Evolutionary conservation across 345 rosid genomes (phyloP), one percentile per base, ranked within the genome.

Genomic region (Zanthoxylum bungeanum): DNA sequence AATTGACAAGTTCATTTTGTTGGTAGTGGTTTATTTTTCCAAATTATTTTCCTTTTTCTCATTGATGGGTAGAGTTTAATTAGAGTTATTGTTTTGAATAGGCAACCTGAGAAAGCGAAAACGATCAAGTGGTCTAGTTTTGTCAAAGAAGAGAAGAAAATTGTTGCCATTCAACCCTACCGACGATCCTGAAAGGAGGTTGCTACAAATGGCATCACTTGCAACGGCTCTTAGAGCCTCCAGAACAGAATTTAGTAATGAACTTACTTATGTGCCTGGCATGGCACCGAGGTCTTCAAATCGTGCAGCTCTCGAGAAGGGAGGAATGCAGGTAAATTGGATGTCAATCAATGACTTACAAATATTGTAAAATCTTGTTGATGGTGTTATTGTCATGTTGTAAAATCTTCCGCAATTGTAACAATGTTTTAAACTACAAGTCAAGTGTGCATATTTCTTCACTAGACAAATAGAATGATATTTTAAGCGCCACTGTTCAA

Each of bases 131-230:
- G 71, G 87, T 62, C 79, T 90, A 49, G 91, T 87, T 30, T 69
- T 87, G 80, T 86, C 90, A 33, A 95, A 95, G 77, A 95, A 85
- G 86, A 95, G 81, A 77, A 82, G 97, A 49, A 89, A 72, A 78
- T 65, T 92, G 47, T 78, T 95, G 73, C 87, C 91, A 2, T 92
- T 82, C 76, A 77, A n/a, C 66, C 93, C 99, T 60, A 80, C 81
- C 11, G 84, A 82, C 67, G 92, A 92, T 79, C 88, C 85, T 16
- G 72, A 76, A 19, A 74, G 88, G 73, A 88, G 89, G 67, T 68
- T 92, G 47, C 81, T 81, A 75, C 99, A 95, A 76, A 95, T 95
- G 98, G 92, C 93, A 33, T 88, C 99, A 19, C 86, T 95, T 6
- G 99, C 99, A 5, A 82, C 93, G 4, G 98, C 99, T 2, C 79